Percentiles rank a stretch among this genome's conserved stretches.
Evolutionary conservation across 2,329 filamentous ascomycete genomes (phyloP).

Genomic region (Beauveria sp.): DNA sequence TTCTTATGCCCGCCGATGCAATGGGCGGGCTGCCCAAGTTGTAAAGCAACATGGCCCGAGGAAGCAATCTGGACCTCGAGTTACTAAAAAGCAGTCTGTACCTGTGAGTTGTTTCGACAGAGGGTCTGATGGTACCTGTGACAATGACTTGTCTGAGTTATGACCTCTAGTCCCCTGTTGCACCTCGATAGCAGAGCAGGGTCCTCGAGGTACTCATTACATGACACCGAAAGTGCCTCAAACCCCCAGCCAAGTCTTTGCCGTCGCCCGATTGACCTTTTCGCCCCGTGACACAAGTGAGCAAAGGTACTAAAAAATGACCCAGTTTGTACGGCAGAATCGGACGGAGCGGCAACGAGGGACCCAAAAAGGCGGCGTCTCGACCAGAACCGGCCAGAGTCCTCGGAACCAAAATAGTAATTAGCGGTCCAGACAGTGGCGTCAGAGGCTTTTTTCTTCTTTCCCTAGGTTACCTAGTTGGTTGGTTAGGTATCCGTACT

Average conservation of each 20-base stretch:
- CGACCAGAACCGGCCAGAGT: constrained; percentile 2
- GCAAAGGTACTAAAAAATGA: neutral
- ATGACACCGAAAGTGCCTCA: constrained; percentile 6
- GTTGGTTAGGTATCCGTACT: too few species aligned
- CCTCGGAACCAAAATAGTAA: constrained; percentile 5
- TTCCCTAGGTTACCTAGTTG: too few species aligned
- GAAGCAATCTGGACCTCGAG: neutral
- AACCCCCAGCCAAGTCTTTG: neutral
- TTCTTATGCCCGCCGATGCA: neutral
- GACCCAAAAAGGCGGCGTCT: neutral
- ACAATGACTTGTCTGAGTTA: neutral
- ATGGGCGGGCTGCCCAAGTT: neutral
- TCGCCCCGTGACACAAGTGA: neutral
- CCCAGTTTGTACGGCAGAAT: neutral
- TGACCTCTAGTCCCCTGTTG: neutral
- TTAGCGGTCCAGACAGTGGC: constrained; percentile 7
- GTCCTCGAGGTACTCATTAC: neutral
- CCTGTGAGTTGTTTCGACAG: neutral
- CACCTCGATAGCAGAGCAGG: neutral
- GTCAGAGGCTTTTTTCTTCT: constrained; percentile 6
- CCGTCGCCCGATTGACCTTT: neutral
- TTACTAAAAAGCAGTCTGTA: neutral
- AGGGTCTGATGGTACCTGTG: neutral
- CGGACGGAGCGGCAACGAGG: neutral
- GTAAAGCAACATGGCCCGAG: neutral